Percentiles rank a stretch among this genome's conserved stretches.
Evolutionary conservation across 257 asterid genomes (phyloP).

Genomic region (Lithospermum erythrorhizon): DNA sequence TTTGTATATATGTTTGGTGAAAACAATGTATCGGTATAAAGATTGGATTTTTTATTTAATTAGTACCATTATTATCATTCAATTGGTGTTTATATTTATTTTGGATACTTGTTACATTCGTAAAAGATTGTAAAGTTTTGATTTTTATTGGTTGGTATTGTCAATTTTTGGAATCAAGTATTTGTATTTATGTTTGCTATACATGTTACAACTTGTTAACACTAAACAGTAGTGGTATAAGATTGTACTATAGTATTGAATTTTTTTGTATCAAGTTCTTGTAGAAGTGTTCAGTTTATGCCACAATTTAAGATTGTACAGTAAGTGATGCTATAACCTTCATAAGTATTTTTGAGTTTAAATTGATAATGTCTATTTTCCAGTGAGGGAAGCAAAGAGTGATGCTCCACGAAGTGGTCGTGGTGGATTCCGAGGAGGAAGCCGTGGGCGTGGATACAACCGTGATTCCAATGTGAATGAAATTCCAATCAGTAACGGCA

Average conservation of each 20-base stretch:
- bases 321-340: background rate
- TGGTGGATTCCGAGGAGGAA: conserved; percentile 19
- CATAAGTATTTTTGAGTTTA: background rate
- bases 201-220: no score
- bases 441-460: conserved; percentile 20
- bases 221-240: no score
- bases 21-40: no score
- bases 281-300: background rate
- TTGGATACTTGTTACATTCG: no score
- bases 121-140: no score
- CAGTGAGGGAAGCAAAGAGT: conserved; percentile 12
- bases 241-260: background rate
- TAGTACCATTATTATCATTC: conserved; percentile 5
- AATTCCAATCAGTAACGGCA: conserved; percentile 12
- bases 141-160: no score
- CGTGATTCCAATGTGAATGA: conserved; percentile 18
- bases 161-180: no score
- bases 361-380: background rate
- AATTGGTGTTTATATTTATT: no score
- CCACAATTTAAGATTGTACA: background rate
- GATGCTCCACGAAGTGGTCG: conserved; percentile 22
- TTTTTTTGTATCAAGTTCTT: no score
- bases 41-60: conserved; percentile 16
- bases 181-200: no score
- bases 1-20: no score